Base-by-base conservation (phyloP, 495 filamentous ascomycete species). In the Hypoxylon crocopeplum region DNA sequence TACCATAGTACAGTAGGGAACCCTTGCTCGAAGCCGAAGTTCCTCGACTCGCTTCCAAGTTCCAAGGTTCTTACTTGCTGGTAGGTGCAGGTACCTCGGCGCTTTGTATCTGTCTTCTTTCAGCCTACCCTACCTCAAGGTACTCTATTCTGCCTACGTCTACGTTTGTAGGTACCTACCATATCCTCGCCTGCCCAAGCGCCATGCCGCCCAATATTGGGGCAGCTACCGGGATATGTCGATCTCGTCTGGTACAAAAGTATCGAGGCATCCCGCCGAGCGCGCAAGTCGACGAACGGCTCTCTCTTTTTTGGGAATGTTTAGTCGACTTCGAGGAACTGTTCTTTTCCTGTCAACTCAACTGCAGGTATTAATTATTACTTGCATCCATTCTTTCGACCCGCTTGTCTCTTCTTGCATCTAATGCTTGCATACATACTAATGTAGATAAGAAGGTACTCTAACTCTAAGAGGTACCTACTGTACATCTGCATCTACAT, bases 191-290 rank as follows among this genome's bases (percentile, higher is more conserved):
- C 34, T 33, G 16, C 41, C 30, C 64, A 72, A 72, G 69, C 69
- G 69, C 69, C 64, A 68, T 67, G 64, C 59, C 62, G 67, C 64
- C 65, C 56, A 62, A 59, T 58, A 72, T 66, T 68, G 64, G 67
- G 16, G 55, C 47, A 62, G 39, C 25, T 62, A 49, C 67, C 64
- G 66, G 65, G 69, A 59, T 63, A 63, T 45, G 62, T 51, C 59
- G 64, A 64, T 72, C 61, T 64, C 47, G 54, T 61, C 30, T 24
- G 53, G 48, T 67, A 66, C 69, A 56, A 66, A 62, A 60, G 54
- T 59, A 57, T 62, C 56, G 54, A 66, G 62, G 50, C 40, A 61
- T 53, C 56, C 61, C 50, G 34, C 56, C 50, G 49, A 53, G 52
- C 45, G 40, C 19, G 33, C 24, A 8, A 20, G 38, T 48, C 40